Base-by-base conservation (phyloP, 768 basidiomycete species). In the Phylloporus rhodoxanthus region DNA sequence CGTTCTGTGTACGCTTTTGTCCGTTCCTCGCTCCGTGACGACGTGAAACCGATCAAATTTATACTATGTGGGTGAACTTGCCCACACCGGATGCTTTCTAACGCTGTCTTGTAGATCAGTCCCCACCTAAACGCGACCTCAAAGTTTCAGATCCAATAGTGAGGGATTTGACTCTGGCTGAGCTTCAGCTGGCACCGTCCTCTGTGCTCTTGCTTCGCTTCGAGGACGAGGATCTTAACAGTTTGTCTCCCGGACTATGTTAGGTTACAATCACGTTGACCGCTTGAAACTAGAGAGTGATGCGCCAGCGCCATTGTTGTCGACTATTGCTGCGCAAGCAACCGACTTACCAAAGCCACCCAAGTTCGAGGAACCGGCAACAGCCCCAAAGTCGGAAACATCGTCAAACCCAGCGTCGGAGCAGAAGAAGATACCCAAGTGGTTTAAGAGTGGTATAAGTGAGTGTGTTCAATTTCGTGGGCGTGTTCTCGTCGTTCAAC, bases 1-100 rank as follows among this genome's bases (percentile, higher is more conserved):
- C 78, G 79, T 43, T 74, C 84, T 2, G 80, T 95, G 8, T 94
- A 95, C 63, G 87, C 86, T 9, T 93, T 93, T 55, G 89, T 92
- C 45, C 78, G 85, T 29, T 69, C 73, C 28, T 78, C 80, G 19
- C 70, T 95, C 29, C 71, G 80, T 37, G 86, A 88, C 48, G 87
- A 91, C 53, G 80, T 83, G 39, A 82, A 87, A 63, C 75, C 82
- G 3, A 79, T 80, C 68, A 90, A 91, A 59, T 95, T 92, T 59
- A 75, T 91, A 33, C 74, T 95, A 33, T 94, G 91, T 93, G 58
- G 45, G 82, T 76, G 29, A 26, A 30, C 23, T 8, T 13, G 5
- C n/a, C n/a, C 7, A 21, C 28, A 8, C 40, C 37, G 38, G n/a
- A 43, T 34, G 10, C 23, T 52, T 36, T 4, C 42, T 48, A 8